phyloP scores from a whole-genome alignment of 768 basidiomycete genomes.

The Sarcodon aspratus region DNA sequence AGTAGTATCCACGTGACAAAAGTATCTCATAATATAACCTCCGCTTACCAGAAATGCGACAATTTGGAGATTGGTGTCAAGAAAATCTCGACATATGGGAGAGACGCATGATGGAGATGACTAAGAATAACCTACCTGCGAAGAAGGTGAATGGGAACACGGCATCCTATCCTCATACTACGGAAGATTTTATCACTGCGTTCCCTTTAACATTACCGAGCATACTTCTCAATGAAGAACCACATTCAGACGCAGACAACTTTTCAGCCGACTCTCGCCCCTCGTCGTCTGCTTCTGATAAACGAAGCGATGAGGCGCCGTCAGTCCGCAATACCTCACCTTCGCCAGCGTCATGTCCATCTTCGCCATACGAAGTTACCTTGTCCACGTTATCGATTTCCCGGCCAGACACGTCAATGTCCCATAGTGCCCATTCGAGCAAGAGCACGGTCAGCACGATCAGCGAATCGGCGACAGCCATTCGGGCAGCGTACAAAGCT shows the following conservation, averaged over 20 bases:
- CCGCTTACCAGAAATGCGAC: conserved; percentile 42
- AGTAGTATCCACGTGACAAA: conserved; percentile 16
- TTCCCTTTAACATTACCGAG: conserved; percentile 46
- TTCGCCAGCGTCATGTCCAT: not conserved
- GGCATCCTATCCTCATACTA: conserved; percentile 14
- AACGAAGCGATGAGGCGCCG: not conserved
- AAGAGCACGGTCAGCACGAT: conserved; percentile 2
- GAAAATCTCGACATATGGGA: conserved; percentile 67
- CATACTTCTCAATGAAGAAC: not conserved
- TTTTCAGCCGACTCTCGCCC: conserved; percentile 7
- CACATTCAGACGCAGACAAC: not conserved
- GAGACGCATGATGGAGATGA: conserved; percentile 30
- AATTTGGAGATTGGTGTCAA: conserved; percentile 55
- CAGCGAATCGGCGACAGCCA: conserved; percentile 25
- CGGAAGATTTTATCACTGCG: conserved; percentile 36
- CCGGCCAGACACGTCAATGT: conserved; percentile 4
- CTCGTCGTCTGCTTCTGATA: not conserved
- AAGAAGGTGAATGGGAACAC: conserved; percentile 11
- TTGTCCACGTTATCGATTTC: not conserved
- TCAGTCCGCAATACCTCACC: not conserved
- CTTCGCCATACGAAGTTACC: not conserved
- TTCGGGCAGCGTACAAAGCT: conserved; percentile 40
- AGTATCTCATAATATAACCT: not conserved
- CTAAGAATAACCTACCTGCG: conserved; percentile 2
- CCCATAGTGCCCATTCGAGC: conserved; percentile 5